phyloP scores from a whole-genome alignment of 148 eudicot genomes.

The Polygonum aviculare region DNA sequence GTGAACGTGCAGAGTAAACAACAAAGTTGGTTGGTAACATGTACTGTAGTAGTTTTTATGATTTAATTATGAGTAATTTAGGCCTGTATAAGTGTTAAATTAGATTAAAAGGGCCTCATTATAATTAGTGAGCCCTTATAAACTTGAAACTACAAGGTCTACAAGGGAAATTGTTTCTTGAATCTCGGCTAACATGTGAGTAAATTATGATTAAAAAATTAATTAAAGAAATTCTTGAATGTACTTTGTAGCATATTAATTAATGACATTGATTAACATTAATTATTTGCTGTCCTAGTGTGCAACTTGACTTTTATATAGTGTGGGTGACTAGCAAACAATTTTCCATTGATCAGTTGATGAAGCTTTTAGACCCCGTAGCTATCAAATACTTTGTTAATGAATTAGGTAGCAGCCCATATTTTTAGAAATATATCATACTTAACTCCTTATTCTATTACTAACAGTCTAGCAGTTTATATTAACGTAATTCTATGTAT shows the following conservation, averaged over 20 bases:
- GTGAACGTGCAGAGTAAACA: neutral
- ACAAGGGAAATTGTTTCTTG: no score
- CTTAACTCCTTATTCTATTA: neutral
- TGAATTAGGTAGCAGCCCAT: slow-evolving; percentile 2
- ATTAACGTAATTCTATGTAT: no score
- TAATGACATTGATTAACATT: neutral
- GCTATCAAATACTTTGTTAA: neutral
- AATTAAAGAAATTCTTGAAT: neutral
- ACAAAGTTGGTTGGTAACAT: neutral
- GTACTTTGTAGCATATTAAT: neutral
- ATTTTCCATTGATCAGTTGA: neutral
- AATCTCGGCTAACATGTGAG: no score
- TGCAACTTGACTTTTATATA: neutral
- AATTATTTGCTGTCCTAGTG: neutral
- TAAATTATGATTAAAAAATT: no score
- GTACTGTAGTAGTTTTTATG: neutral
- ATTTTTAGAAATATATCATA: neutral
- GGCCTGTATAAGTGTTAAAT: no score
- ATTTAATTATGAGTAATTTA: neutral
- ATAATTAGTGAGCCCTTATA: no score
- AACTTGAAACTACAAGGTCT: no score
- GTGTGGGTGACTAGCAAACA: neutral
- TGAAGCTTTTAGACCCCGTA: neutral
- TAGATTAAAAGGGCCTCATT: no score
- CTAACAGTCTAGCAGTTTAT: neutral